Evolutionary conservation across 176 grass and related monocot species (phyloP).

Genomic region (Canna indica): DNA sequence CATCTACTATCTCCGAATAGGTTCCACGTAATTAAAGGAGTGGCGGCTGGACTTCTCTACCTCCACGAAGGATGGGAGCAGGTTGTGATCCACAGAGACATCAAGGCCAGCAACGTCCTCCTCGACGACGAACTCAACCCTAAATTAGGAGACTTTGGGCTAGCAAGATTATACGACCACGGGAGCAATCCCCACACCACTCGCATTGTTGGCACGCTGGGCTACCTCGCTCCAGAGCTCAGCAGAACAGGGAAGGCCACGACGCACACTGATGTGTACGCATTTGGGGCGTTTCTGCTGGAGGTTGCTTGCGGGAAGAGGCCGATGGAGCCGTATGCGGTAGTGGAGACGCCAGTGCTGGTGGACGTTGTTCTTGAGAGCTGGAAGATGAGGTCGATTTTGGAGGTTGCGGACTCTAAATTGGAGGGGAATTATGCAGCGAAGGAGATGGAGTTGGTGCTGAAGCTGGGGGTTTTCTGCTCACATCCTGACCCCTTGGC

Average conservation of each 20-base stretch:
- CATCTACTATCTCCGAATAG: too few relatives aligned
- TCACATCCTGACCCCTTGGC: not conserved
- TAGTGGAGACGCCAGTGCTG: not conserved
- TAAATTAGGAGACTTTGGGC: conserved; percentile 19
- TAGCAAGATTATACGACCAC: conserved; percentile 22
- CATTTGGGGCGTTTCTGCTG: conserved; percentile 24
- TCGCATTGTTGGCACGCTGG: conserved; percentile 24
- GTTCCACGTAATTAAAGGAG: conserved; percentile 16
- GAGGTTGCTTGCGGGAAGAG: conserved; percentile 28
- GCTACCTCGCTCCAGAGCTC: conserved; percentile 31
- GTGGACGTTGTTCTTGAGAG: conserved; percentile 26
- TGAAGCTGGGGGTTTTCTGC: conserved; percentile 33
- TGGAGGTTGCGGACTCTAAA: conserved; percentile 7
- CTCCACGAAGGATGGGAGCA: conserved; percentile 32
- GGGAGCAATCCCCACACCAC: conserved; percentile 2
- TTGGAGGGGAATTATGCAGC: not conserved
- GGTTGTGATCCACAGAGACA: conserved; percentile 29
- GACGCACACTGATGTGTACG: conserved; percentile 21
- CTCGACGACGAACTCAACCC: conserved; percentile 13
- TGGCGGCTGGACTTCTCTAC: conserved; percentile 10
- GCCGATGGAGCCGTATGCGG: not conserved
- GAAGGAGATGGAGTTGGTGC: conserved; percentile 15
- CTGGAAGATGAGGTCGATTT: conserved; percentile 5
- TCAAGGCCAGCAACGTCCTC: conserved; percentile 36
- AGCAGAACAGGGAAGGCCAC: conserved; percentile 20